Conservation (phyloP, 2,329 filamentous ascomycete genomes). For the Atkinsonella texensis region DNA sequence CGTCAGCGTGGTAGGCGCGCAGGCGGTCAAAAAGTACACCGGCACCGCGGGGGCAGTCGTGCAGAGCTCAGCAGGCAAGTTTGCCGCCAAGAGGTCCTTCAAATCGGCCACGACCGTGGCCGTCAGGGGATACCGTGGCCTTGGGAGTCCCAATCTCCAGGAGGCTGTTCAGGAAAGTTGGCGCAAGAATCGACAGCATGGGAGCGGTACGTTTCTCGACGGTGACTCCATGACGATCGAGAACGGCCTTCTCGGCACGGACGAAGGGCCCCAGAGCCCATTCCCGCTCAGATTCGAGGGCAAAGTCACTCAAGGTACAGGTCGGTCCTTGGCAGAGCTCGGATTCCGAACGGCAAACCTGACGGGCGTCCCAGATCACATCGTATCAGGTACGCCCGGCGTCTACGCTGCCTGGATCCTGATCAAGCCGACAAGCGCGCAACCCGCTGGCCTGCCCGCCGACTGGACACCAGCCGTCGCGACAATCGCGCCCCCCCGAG, state of each 20-base stretch:
- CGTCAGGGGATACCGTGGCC: constrained; percentile 22
- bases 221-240: constrained; percentile 21
- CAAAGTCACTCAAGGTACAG: constrained; percentile 32
- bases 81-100: constrained; percentile 18
- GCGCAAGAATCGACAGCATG: constrained; percentile 24
- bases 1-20: constrained; percentile 35
- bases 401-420: constrained; percentile 56
- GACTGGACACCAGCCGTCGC: constrained; percentile 51
- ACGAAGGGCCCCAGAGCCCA: constrained; percentile 42
- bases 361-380: constrained; percentile 34
- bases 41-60: constrained; percentile 27
- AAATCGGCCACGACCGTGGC: constrained; percentile 30
- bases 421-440: constrained; percentile 16
- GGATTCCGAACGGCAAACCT: constrained; percentile 45
- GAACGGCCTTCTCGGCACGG: constrained; percentile 29
- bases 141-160: constrained; percentile 11
- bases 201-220: constrained; percentile 23
- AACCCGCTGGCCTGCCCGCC: constrained; percentile 18
- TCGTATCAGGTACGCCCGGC: constrained; percentile 43
- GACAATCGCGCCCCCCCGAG: constrained; percentile 38
- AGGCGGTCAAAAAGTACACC: constrained; percentile 30
- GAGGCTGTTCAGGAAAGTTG: constrained; percentile 20
- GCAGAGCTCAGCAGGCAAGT: constrained; percentile 26
- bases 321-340: constrained; percentile 24
- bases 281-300: constrained; percentile 41